These are phyloP conservation scores for Nepenthes mirabilis DNA, from an alignment of 148 eudicot genomes.

Conservation along the genomic window DNA sequence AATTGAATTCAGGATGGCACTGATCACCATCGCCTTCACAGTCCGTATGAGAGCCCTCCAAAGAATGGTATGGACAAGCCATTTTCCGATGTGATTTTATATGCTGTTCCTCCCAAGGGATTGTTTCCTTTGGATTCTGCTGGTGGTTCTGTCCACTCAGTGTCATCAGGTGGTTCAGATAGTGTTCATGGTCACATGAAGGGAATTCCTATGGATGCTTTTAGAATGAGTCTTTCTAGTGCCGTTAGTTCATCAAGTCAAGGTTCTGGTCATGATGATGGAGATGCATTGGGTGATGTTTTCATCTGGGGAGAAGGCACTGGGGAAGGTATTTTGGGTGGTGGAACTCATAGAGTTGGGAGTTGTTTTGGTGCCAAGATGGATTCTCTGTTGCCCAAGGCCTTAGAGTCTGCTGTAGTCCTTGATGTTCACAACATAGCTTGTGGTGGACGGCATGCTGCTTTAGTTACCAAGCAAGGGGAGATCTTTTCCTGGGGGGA, in stretches of 20 bases:
- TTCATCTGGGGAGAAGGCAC: constrained; percentile 96
- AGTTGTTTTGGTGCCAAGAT: constrained; percentile 38
- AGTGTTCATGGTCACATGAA: constrained; percentile 67
- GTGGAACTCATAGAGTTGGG: constrained; percentile 59
- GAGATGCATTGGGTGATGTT: constrained; percentile 91
- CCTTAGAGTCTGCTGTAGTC: constrained; percentile 89
- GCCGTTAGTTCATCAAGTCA: constrained; percentile 98
- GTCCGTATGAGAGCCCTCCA: constrained; percentile 83
- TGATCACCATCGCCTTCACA: constrained; percentile 68
- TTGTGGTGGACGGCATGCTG: constrained; percentile 88
- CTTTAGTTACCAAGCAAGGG: constrained; percentile 92
- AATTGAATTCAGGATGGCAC: constrained; percentile 53
- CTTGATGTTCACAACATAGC: constrained; percentile 97
- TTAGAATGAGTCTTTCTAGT: constrained; percentile 91
- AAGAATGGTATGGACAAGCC: constrained; percentile 70
- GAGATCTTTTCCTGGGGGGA: constrained; percentile 99
- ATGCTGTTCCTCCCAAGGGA: constrained; percentile 62
- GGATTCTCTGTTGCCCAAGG: constrained; percentile 85
- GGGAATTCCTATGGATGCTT: constrained; percentile 65
- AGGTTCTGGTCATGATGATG: constrained; percentile 97
- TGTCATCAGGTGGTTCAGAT: constrained; percentile 87
- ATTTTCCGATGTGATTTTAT: constrained; percentile 61
- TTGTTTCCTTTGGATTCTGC: constrained; percentile 65
- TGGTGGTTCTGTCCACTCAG: constrained; percentile 61
- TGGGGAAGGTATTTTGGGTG: constrained; percentile 82